phyloP scores from a whole-genome alignment of 768 basidiomycete genomes.

The Serendipita vermifera region DNA sequence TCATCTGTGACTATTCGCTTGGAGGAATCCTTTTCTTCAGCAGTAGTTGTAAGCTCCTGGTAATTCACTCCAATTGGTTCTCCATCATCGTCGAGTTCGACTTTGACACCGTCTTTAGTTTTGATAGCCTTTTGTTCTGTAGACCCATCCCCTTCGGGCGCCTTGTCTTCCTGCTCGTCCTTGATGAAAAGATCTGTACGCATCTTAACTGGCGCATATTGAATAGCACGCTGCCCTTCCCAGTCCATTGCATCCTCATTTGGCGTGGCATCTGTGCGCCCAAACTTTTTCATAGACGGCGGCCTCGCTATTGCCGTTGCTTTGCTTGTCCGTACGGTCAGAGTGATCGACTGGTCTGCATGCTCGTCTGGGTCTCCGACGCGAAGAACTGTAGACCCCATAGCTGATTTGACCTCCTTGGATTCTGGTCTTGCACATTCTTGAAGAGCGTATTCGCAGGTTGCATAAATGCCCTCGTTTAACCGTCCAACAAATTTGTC shows the following conservation, averaged over 20 bases:
- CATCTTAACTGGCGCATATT: neutral
- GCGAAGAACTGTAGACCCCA: slow-evolving; percentile 51
- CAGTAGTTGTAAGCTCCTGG: slow-evolving; percentile 32
- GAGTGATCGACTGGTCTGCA: slow-evolving; percentile 58
- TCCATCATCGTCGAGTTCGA: slow-evolving; percentile 21
- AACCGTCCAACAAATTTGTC: slow-evolving; percentile 31
- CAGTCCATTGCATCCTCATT: slow-evolving; percentile 1
- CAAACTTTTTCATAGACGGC: slow-evolving; percentile 70
- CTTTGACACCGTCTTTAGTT: slow-evolving; percentile 15
- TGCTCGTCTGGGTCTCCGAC: slow-evolving; percentile 62
- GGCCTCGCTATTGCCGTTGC: slow-evolving; percentile 59
- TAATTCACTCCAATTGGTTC: slow-evolving; percentile 21
- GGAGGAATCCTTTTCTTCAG: slow-evolving; percentile 16
- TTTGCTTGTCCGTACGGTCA: slow-evolving; percentile 66
- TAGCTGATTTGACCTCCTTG: slow-evolving; percentile 52
- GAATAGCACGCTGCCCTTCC: neutral
- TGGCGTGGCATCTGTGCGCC: slow-evolving; percentile 10
- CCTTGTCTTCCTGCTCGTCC: slow-evolving; percentile 17
- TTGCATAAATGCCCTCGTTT: slow-evolving; percentile 43
- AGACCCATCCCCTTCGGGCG: slow-evolving; percentile 15
- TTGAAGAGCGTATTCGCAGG: slow-evolving; percentile 49
- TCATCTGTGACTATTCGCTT: slow-evolving; percentile 47
- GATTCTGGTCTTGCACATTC: slow-evolving; percentile 50
- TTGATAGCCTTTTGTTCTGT: neutral
- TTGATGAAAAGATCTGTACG: slow-evolving; percentile 5